Base-by-base conservation (phyloP, 225 moss, liverwort and hornwort genomes). In the Polytrichum formosum region DNA sequence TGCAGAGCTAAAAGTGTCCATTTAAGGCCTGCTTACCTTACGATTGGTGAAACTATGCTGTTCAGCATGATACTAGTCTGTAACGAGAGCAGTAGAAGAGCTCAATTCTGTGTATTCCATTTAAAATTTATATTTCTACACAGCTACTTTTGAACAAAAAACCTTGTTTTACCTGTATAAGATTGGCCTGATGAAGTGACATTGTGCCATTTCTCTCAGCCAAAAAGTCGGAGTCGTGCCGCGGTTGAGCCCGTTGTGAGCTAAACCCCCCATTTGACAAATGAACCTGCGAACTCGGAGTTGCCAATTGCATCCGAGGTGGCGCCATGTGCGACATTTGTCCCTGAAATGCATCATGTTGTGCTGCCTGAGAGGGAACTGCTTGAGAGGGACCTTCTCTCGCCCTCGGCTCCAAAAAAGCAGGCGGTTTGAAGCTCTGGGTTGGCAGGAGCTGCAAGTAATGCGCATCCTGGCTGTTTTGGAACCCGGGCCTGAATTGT, bases 131-230 rank as follows among this genome's bases (percentile, higher is more conserved):
- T 1, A 35, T 9, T 35, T 35, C 46, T 46, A 46, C 46, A 46
- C 46, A 16, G 46, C 46, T 4, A 4, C 46, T 46, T 46, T 46
- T 16, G 16, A 16, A 16, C 10, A 46, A 46, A 6, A 8, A 30
- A 30, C 8, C 18, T 46, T 46, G 8, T 21, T 2, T 79, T 79
- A 93, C 96, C 90, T 92, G 81, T 62, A 66, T 61, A 65, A 91
- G 86, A 73, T 91, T 92, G 55, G 83, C 82, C 59, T 90, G 90
- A n/a, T 92, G 78, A 1, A 86, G 74, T 22, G 84, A 85, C 65
- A 91, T 85, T 60, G 84, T 81, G 4, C 94, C 86, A 75, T 87
- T 83, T 75, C 81, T 90, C 71, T 91, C 94, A 33, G 77, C 86
- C 70, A 91, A 77, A 21, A 82, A 55, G 56, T 85, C 85, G 69